phyloP scores from a whole-genome alignment of 192 early-diverging fungal species.

The Linnemannia schmuckeri region DNA sequence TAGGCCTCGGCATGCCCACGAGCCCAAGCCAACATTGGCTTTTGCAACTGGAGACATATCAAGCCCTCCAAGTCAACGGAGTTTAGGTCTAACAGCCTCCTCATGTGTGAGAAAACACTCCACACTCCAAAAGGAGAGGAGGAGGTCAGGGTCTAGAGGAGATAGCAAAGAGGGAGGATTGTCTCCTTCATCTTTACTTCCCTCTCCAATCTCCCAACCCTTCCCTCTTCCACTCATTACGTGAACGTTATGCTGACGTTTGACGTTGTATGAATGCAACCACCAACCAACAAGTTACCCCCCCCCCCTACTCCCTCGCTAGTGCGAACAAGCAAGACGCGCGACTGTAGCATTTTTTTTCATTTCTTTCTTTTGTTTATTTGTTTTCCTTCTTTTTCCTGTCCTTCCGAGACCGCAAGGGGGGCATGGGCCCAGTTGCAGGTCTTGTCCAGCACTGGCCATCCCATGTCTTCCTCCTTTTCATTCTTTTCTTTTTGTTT shows the following conservation, averaged over 20 bases:
- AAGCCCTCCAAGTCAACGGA: conserved; percentile 26
- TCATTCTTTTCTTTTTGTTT: neutral
- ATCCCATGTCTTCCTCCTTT: neutral
- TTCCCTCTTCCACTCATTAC: neutral
- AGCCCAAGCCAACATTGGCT: conserved; percentile 50
- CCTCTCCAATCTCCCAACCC: neutral
- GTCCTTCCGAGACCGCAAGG: neutral
- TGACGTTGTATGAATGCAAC: conserved; percentile 6
- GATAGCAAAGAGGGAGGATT: neutral
- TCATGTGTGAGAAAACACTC: conserved; percentile 5
- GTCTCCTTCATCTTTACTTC: neutral
- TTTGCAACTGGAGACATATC: conserved; percentile 37
- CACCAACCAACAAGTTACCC: neutral
- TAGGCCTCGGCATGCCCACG: conserved; percentile 33
- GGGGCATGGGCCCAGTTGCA: neutral
- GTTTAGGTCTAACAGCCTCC: conserved; percentile 7
- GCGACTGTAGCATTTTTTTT: neutral
- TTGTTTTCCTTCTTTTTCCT: neutral
- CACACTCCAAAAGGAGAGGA: neutral
- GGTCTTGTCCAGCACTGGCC: neutral
- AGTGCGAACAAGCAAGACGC: neutral
- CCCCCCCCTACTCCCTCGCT: neutral
- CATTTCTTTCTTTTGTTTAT: conserved; percentile 1
- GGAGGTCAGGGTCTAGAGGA: neutral
- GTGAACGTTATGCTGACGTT: conserved; percentile 4